A percentile compares a stretch with the other conserved stretches of the same genome.
These are phyloP conservation scores for Poa pratensis DNA, from an alignment of 176 grass and related monocot genomes.

Conservation along the genomic window DNA sequence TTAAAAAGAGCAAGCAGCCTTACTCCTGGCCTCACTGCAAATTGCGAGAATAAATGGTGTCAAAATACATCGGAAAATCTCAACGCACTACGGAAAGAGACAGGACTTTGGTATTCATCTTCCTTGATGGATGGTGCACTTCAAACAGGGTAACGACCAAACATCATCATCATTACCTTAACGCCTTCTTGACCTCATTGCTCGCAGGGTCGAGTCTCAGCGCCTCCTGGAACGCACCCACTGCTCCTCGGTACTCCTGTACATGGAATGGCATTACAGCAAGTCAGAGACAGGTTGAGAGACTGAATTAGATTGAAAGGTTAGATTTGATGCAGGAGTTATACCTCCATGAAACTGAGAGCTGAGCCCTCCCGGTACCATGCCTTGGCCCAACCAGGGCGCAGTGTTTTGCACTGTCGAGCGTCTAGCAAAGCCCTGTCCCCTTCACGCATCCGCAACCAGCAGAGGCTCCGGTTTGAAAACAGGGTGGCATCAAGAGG, in stretches of 20 bases:
- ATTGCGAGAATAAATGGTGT: neutral
- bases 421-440: conserved; percentile 27
- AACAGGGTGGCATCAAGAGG: conserved; percentile 27
- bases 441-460: conserved; percentile 29
- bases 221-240: conserved; percentile 23
- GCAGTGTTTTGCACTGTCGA: conserved; percentile 12
- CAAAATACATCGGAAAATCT: neutral
- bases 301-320: conserved; percentile 3
- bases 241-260: conserved; percentile 30
- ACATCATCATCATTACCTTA: conserved; percentile 19
- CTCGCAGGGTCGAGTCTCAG: conserved; percentile 10
- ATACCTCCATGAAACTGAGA: conserved; percentile 29
- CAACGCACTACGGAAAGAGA: neutral
- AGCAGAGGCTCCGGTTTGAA: conserved; percentile 30
- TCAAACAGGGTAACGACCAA: neutral
- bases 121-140: neutral
- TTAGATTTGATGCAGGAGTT: neutral
- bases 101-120: neutral
- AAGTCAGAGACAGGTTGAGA: conserved; percentile 4
- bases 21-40: conserved; percentile 13
- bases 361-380: conserved; percentile 29
- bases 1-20: neutral
- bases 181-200: conserved; percentile 13
- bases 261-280: neutral
- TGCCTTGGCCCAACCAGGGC: conserved; percentile 28